Base-by-base conservation (phyloP, 306 rosid genomes). In the Cicer pinnatifidum region DNA sequence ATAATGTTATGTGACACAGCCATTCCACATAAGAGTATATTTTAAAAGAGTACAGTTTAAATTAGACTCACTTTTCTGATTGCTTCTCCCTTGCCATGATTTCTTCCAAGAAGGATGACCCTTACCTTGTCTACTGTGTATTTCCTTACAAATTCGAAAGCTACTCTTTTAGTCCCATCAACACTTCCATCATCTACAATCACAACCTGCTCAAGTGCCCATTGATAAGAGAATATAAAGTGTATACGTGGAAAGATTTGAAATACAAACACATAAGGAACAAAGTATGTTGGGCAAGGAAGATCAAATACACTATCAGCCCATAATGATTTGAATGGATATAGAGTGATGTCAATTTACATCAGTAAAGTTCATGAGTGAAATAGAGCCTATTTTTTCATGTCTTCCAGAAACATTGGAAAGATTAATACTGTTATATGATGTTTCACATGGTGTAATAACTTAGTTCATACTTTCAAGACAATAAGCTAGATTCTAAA, bases 31-130 rank as follows among this genome's bases (percentile, higher is more conserved):
- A 59, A 35, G 37, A 15, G 48, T 63, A 15, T 8, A 63, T 40
- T 63, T 39, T 9, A 63, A 40, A 66, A 74, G 45, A 75, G 51
- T 72, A 19, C 23, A 75, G 78, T 66, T 86, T 50, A 63, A 77
- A 72, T 69, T 79, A 40, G 74, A 89, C 98, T 91, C 96, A 93
- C 98, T 93, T 93, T 93, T 89, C 98, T 84, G 68, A 93, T 91
- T 78, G 98, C 98, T 83, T 93, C 98, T 76, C 98, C 98, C 83
- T 91, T 93, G 51, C 98, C 98, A 73, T 88, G 92, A 83, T 93
- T 93, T 82, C 82, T 88, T 62, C 98, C 97, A 20, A 93, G 97
- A 83, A 88, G 96, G 48, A 93, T 91, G 81, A 93, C 80, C 85
- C 98, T 86, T 75, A 91, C 90, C 62, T 82, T 91, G 71, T 91